A percentile compares a stretch with the other conserved stretches of the same genome.
phyloP scores from a whole-genome alignment of 2,329 filamentous ascomycete genomes.

The Sarocladium kiliense region DNA sequence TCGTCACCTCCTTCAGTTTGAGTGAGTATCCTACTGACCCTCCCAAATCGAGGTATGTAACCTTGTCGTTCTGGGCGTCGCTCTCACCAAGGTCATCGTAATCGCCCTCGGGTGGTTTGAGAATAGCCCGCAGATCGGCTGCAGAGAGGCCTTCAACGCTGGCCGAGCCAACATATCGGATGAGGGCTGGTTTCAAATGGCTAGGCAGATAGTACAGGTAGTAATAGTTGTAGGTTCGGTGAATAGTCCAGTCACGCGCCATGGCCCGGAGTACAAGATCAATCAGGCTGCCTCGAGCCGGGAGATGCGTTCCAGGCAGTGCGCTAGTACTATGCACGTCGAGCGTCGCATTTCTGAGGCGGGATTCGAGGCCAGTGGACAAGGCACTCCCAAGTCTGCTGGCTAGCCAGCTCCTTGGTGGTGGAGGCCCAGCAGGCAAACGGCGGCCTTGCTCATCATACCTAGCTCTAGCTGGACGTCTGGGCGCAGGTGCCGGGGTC shows the following conservation, averaged over 20 bases:
- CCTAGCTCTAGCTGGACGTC: slow-evolving; percentile 35
- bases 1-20: slow-evolving; percentile 44
- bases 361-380: slow-evolving; percentile 7
- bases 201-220: slow-evolving; percentile 52
- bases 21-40: slow-evolving; percentile 46
- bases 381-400: slow-evolving; percentile 18
- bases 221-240: slow-evolving; percentile 50
- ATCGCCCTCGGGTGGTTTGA: slow-evolving; percentile 28
- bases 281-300: slow-evolving; percentile 42
- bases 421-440: slow-evolving; percentile 52
- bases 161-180: slow-evolving; percentile 43
- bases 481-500: slow-evolving; percentile 45
- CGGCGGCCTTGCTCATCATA: slow-evolving; percentile 44
- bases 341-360: background rate
- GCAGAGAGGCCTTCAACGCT: slow-evolving; percentile 42
- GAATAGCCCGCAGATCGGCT: slow-evolving; percentile 43
- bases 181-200: slow-evolving; percentile 44
- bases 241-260: slow-evolving; percentile 49
- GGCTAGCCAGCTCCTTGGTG: slow-evolving; percentile 51
- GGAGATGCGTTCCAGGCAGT: slow-evolving; percentile 42
- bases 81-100: slow-evolving; percentile 22
- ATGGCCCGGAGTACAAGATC: slow-evolving; percentile 46
- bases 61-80: slow-evolving; percentile 22
- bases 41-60: slow-evolving; percentile 50
- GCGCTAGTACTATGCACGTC: slow-evolving; percentile 13